Conservation (phyloP, 345 rosid species). For the Aquilaria sinensis region DNA sequence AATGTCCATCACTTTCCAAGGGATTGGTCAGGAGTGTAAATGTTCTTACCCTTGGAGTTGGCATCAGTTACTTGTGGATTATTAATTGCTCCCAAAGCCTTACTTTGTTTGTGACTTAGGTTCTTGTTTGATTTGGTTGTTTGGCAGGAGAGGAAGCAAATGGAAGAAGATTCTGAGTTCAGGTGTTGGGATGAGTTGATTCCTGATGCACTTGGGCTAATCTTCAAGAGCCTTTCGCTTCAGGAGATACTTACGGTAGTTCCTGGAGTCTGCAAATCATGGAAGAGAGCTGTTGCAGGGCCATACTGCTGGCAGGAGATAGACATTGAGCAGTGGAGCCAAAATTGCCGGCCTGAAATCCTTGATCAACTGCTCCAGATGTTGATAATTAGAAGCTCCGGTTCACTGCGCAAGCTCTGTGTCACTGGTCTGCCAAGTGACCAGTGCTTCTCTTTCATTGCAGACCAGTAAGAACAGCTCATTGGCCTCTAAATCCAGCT, state of each 20-base stretch:
- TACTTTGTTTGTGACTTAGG: background rate
- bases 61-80: no score
- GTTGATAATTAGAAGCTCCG: slow-evolving; percentile 22
- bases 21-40: no score
- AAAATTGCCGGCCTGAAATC: slow-evolving; percentile 12
- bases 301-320: slow-evolving; percentile 32
- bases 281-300: slow-evolving; percentile 16
- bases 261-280: slow-evolving; percentile 26
- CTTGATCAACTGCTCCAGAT: slow-evolving; percentile 21
- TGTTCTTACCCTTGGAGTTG: no score
- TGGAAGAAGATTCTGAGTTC: slow-evolving; percentile 12
- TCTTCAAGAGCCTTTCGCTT: slow-evolving; percentile 20
- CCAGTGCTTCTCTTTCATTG: slow-evolving; percentile 19
- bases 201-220: slow-evolving; percentile 25
- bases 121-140: slow-evolving; percentile 4
- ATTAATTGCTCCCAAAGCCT: no score
- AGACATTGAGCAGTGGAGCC: slow-evolving; percentile 29
- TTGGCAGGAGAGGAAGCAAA: slow-evolving; percentile 8
- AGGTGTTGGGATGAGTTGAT: slow-evolving; percentile 25
- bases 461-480: slow-evolving; percentile 22
- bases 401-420: slow-evolving; percentile 23
- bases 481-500: no score
- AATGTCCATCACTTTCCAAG: no score
- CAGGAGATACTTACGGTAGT: slow-evolving; percentile 18
- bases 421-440: slow-evolving; percentile 16